Evolutionary conservation across 1,284 basidiomycete genomes (phyloP).

Genomic region (Mycosarcoma maydis): DNA sequence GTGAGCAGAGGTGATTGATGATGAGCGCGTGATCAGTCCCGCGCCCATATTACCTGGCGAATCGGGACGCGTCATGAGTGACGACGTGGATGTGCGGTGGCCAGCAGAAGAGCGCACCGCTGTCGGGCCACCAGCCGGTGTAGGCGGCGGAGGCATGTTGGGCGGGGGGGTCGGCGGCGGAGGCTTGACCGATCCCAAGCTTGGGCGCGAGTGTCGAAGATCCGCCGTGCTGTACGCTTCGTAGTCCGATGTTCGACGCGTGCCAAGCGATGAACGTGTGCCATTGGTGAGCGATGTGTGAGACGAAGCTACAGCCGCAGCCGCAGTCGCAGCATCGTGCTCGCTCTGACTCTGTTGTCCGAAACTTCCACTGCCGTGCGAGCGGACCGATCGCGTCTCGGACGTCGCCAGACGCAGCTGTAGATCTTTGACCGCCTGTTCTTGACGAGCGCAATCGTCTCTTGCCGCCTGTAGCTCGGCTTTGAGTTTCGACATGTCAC

Average conservation of each 20-base stretch:
- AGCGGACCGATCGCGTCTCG: constrained; percentile 50
- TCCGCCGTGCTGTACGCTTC: constrained; percentile 17
- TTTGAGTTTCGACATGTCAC: constrained; percentile 66
- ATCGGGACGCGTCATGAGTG: constrained; percentile 49
- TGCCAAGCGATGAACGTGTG: constrained; percentile 27
- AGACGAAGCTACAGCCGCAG: constrained; percentile 1
- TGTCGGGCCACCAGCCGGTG: constrained; percentile 23
- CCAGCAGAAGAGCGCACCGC: constrained; percentile 32
- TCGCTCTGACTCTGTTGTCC: constrained; percentile 35
- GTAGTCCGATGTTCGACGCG: constrained; percentile 22
- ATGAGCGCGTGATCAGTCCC: constrained; percentile 52
- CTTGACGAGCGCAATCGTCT: constrained; percentile 74
- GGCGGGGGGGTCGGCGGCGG: constrained; percentile 89
- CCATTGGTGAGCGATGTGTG: constrained; percentile 19
- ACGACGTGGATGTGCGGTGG: constrained; percentile 49
- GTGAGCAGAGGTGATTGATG: constrained; percentile 50
- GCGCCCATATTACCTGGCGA: constrained; percentile 34
- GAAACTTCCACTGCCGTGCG: constrained; percentile 41
- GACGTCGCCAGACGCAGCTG: constrained; percentile 48
- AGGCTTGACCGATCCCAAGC: constrained; percentile 72
- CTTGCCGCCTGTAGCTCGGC: constrained; percentile 81
- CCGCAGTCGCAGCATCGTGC: constrained; percentile 21
- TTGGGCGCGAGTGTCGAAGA: constrained; percentile 30
- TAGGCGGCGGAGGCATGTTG: constrained; percentile 79
- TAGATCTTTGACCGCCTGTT: constrained; percentile 46